phyloP scores from a whole-genome alignment of 352 stramenopile species.

The Pilasporangium apinafurcum region DNA sequence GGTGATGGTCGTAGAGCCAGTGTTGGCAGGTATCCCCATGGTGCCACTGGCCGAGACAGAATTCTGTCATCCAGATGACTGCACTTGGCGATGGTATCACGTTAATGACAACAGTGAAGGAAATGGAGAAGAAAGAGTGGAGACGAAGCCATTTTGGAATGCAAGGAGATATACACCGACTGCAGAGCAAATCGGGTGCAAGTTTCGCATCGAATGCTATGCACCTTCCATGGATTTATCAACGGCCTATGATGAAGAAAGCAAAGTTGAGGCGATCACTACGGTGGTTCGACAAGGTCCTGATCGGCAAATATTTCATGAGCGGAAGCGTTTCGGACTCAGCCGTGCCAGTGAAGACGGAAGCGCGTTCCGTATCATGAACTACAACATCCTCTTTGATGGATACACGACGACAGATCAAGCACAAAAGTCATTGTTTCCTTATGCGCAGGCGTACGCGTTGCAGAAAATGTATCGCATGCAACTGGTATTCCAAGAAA shows the following conservation, averaged over 20 bases:
- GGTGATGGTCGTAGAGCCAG: slow-evolving; percentile 34
- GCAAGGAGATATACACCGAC: slow-evolving; percentile 32
- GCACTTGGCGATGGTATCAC: slow-evolving; percentile 55
- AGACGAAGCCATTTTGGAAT: too few species aligned
- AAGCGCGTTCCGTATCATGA: slow-evolving; percentile 63
- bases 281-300: slow-evolving; percentile 27
- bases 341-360: slow-evolving; percentile 8
- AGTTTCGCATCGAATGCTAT: slow-evolving; percentile 50
- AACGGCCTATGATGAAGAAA: slow-evolving; percentile 27
- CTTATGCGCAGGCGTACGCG: slow-evolving; percentile 33
- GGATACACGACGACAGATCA: slow-evolving; percentile 60
- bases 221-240: slow-evolving; percentile 28
- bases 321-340: slow-evolving; percentile 14
- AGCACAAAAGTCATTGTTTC: slow-evolving; percentile 51
- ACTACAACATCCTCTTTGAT: slow-evolving; percentile 75
- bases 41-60: slow-evolving; percentile 42
- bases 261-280: slow-evolving; percentile 22
- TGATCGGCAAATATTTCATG: slow-evolving; percentile 43
- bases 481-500: slow-evolving; percentile 70
- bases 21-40: slow-evolving; percentile 40
- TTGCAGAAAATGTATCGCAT: slow-evolving; percentile 66
- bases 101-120: slow-evolving; percentile 6
- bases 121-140: too few species aligned
- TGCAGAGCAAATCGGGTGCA: slow-evolving; percentile 25
- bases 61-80: slow-evolving; percentile 59